Evolutionary conservation across 2,329 filamentous ascomycete species (phyloP), one percentile per base, ranked within the genome.

Genomic region (Arthroderma uncinatum): DNA sequence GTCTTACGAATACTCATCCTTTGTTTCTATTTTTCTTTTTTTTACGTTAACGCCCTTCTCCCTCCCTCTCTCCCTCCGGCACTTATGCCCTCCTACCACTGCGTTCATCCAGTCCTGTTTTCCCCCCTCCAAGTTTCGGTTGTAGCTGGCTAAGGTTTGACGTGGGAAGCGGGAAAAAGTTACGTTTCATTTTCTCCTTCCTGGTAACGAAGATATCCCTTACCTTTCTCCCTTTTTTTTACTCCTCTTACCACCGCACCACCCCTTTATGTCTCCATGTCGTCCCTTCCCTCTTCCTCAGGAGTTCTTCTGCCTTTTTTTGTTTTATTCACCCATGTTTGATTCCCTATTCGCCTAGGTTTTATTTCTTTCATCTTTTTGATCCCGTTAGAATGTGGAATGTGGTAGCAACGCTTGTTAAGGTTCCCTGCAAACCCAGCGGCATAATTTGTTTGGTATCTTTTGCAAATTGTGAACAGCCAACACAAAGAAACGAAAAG

Each of bases 1-100:
- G 56, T 54, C 54, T 60, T 61, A 59, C 56, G 60, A 60, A 44
- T 60, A 58, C 48, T 57, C 53, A 37, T 56, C 42, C 37, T 60
- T 52, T 40, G 37, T 42, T 55, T 54, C 52, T 44, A 48, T 28
- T 25, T 54, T 48, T 53, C 58, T 57, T 40, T 25, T n/a, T 53
- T 53, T 53, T 30, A 36, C n/a, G n/a, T 39, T n/a, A 23, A 36
- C 30, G 54, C 23, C 33, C 12, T 10, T 12, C 21, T 56, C 54
- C 30, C 54, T 21, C 36, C 33, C 42, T 34, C n/a, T n/a, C n/a
- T 16, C 52, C 23, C 10, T 39, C 16, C 25, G 30, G 37, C 33
- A 16, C 40, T 23, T 30, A 30, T 33, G 36, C 34, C 36, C 9
- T 2, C 16, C 36, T 48, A 48, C 33, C 33, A 5, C 12, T 34